Evolutionary conservation across 805 yeast species (phyloP).

Genomic region (Komagataella ulmi): DNA sequence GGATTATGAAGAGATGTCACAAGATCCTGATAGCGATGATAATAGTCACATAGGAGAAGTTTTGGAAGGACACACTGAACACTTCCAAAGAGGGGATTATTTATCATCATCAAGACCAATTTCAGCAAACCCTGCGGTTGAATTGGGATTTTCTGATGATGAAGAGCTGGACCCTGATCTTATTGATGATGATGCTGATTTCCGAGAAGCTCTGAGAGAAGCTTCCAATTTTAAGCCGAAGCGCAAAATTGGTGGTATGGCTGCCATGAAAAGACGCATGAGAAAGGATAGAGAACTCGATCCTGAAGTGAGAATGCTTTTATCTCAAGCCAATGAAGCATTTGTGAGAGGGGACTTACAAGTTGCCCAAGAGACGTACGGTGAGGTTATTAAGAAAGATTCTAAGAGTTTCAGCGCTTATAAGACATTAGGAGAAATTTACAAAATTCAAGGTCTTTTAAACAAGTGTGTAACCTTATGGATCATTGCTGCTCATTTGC

Average conservation of each 20-base stretch:
- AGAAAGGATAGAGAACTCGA: slow-evolving; percentile 34
- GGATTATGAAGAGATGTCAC: slow-evolving; percentile 15
- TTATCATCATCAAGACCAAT: neutral
- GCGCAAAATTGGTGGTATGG: slow-evolving; percentile 23
- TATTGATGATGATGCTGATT: slow-evolving; percentile 29
- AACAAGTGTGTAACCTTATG: slow-evolving; percentile 70
- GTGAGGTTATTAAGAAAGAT: slow-evolving; percentile 65
- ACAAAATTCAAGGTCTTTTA: slow-evolving; percentile 47
- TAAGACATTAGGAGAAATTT: slow-evolving; percentile 78
- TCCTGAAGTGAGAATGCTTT: slow-evolving; percentile 56
- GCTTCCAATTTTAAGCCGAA: slow-evolving; percentile 52
- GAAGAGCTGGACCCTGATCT: slow-evolving; percentile 13
- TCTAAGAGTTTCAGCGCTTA: slow-evolving; percentile 74
- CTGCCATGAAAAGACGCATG: slow-evolving; percentile 22
- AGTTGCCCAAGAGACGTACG: slow-evolving; percentile 44
- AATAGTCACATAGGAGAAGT: slow-evolving; percentile 3
- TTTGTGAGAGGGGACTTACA: slow-evolving; percentile 54
- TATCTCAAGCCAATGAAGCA: slow-evolving; percentile 70
- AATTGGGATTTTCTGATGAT: slow-evolving; percentile 6
- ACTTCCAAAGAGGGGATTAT: neutral
- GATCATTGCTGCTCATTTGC: slow-evolving; percentile 70
- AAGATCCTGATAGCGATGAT: slow-evolving; percentile 10
- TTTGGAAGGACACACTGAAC: neutral
- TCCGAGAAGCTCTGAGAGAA: slow-evolving; percentile 51
- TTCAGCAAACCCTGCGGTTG: slow-evolving; percentile 1